phyloP scores from a whole-genome alignment of 495 filamentous ascomycete genomes.

The Letharia lupina region DNA sequence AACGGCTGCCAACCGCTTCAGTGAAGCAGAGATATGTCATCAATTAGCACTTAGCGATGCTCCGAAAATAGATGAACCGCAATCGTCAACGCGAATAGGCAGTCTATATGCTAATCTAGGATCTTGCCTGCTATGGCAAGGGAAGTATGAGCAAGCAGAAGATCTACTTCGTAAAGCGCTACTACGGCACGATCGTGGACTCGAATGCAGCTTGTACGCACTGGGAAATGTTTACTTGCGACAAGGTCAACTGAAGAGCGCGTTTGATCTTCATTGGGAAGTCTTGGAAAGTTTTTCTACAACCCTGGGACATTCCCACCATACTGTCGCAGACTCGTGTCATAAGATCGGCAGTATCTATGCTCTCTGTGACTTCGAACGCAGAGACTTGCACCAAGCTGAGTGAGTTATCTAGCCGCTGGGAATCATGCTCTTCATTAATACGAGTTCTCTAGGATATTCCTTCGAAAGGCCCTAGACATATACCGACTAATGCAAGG shows the following conservation, averaged over 20 bases:
- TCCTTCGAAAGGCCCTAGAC: neutral
- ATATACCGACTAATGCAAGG: neutral
- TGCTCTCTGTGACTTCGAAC: neutral
- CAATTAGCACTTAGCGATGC: neutral
- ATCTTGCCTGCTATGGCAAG: slow-evolving; percentile 5
- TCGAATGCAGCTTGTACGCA: neutral
- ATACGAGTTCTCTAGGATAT: neutral
- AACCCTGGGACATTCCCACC: neutral
- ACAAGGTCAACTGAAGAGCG: neutral
- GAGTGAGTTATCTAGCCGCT: neutral
- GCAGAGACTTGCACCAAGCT: neutral
- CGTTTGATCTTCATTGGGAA: neutral
- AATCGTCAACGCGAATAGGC: neutral
- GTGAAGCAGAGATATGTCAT: slow-evolving; percentile 2
- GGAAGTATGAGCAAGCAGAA: neutral
- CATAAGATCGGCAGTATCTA: slow-evolving; percentile 4
- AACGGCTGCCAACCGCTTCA: neutral
- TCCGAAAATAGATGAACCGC: neutral
- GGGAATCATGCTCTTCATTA: neutral
- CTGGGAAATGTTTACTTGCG: slow-evolving; percentile 3
- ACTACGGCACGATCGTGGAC: neutral
- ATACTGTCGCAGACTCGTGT: slow-evolving; percentile 2
- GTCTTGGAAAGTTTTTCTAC: slow-evolving; percentile 2
- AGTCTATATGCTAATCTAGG: slow-evolving; percentile 1
- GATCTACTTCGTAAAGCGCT: slow-evolving; percentile 1